Evolutionary conservation across 1,284 basidiomycete species (phyloP).

Genomic region (Ceratobasidium sp.): DNA sequence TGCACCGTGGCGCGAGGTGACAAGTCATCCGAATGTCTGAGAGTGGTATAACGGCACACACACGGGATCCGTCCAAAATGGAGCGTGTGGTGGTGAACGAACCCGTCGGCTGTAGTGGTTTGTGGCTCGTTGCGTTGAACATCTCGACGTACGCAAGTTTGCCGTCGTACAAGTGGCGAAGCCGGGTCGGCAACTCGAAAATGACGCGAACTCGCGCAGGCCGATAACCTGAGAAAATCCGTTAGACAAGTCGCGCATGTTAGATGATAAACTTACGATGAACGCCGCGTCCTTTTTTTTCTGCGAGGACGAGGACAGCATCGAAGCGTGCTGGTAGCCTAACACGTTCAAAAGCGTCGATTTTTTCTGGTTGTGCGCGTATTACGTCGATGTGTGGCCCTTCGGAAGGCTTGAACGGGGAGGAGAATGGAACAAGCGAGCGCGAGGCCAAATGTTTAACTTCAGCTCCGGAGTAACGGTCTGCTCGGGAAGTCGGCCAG

Average conservation of each 20-base stretch:
- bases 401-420: conserved; percentile 21
- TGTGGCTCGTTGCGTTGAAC: not conserved
- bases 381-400: not conserved
- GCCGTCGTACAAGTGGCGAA: not conserved
- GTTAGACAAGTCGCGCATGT: not conserved
- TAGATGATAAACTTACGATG: conserved; percentile 8
- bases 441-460: not conserved
- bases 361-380: not conserved
- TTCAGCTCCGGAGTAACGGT: not conserved
- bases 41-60: conserved; percentile 5
- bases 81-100: not conserved
- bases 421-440: conserved; percentile 8
- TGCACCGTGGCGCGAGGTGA: conserved; percentile 13
- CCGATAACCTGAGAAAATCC: conserved; percentile 1
- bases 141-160: conserved; percentile 31
- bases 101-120: not conserved
- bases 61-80: not conserved
- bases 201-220: conserved; percentile 22
- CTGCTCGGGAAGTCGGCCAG: not conserved
- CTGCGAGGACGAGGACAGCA: not conserved
- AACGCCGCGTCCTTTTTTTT: not conserved
- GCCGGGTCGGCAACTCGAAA: not conserved
- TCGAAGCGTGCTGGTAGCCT: conserved; percentile 7
- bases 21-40: conserved; percentile 19
- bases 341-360: not conserved